phyloP scores from a whole-genome alignment of 768 basidiomycete species.

The Cystobasidium onofrii region DNA sequence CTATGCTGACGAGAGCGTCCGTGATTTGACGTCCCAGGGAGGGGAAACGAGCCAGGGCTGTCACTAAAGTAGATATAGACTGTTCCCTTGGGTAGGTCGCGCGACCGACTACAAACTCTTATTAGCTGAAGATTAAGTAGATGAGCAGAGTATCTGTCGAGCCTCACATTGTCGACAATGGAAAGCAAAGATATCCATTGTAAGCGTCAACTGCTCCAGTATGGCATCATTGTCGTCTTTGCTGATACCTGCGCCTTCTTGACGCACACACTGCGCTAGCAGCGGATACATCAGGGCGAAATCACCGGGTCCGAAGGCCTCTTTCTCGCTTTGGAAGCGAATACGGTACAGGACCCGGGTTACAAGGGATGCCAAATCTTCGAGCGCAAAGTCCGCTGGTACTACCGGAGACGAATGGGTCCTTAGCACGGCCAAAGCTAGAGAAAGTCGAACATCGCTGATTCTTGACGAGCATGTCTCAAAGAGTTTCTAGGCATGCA shows the following conservation, averaged over 20 bases:
- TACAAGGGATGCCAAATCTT: conserved; percentile 65
- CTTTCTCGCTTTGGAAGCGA: conserved; percentile 68
- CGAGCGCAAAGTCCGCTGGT: conserved; percentile 63
- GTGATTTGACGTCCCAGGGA: conserved; percentile 75
- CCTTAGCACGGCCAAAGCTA: conserved; percentile 76
- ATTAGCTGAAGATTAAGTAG: too few species aligned
- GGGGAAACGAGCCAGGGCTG: conserved; percentile 67
- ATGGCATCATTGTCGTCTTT: conserved; percentile 62
- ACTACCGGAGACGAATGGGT: conserved; percentile 59
- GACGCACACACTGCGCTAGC: conserved; percentile 58
- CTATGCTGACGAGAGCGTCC: conserved; percentile 68
- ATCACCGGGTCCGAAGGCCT: conserved; percentile 73
- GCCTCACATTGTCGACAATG: conserved; percentile 49
- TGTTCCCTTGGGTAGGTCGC: conserved; percentile 63
- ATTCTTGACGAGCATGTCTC: conserved; percentile 66
- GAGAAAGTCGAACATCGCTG: conserved; percentile 59
- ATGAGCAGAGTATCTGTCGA: conserved; percentile 29
- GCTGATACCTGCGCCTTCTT: conserved; percentile 59
- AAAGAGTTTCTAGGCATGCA: conserved; percentile 55
- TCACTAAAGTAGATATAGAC: conserved; percentile 62
- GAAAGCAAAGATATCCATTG: conserved; percentile 60
- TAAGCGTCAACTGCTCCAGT: conserved; percentile 70
- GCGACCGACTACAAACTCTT: conserved; percentile 73
- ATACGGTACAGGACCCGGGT: conserved; percentile 78
- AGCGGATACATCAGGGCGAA: conserved; percentile 75